Conservation (phyloP, 768 basidiomycete genomes). For the Rhizopogon salebrosus region DNA sequence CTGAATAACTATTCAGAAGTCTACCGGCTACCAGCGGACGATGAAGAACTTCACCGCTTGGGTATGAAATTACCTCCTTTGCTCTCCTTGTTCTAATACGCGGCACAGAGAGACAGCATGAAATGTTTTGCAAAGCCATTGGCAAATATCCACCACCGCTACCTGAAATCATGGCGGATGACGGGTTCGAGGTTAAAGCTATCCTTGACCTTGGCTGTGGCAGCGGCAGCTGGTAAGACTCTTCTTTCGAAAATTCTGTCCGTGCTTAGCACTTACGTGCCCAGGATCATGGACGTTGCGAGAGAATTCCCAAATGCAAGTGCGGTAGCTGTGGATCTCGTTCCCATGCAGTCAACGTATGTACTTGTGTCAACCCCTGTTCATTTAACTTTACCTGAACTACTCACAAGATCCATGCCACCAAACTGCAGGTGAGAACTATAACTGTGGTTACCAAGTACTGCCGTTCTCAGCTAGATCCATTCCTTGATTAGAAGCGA, state of each 20-base stretch:
- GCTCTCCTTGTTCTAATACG: conserved; percentile 8
- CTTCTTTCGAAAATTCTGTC: background rate
- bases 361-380: conserved; percentile 20
- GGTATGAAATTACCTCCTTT: conserved; percentile 33
- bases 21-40: conserved; percentile 74
- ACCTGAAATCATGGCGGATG: conserved; percentile 52
- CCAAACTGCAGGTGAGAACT: conserved; percentile 56
- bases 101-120: conserved; percentile 58
- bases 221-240: conserved; percentile 64
- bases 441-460: conserved; percentile 2
- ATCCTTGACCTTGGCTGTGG: conserved; percentile 77
- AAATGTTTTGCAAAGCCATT: conserved; percentile 57
- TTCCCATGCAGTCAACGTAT: conserved; percentile 72
- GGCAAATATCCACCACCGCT: conserved; percentile 64
- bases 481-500: conserved; percentile 51
- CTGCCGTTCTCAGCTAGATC: conserved; percentile 2
- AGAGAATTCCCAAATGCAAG: conserved; percentile 65
- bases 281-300: conserved; percentile 73
- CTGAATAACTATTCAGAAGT: conserved; percentile 78
- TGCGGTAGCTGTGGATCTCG: conserved; percentile 72
- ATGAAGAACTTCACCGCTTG: conserved; percentile 67
- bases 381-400: conserved; percentile 13
- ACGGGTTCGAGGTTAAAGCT: conserved; percentile 54
- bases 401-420: conserved; percentile 50
- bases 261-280: conserved; percentile 13